These are phyloP conservation scores for Paramecium pentaurelia DNA, from an alignment of 73 alveolate genomes.

Conservation along the genomic window DNA sequence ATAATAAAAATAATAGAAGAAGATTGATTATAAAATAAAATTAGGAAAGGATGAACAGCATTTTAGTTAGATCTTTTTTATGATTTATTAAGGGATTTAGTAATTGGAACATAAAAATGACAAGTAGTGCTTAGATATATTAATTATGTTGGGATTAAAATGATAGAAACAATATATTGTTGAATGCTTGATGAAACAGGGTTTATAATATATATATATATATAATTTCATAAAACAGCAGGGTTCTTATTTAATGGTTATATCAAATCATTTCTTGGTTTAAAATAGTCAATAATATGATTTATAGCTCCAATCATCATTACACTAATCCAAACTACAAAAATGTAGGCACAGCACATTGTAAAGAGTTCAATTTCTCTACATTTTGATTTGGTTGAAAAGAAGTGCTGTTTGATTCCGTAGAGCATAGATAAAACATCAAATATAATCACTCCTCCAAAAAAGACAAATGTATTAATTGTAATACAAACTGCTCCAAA, in stretches of 20 bases:
- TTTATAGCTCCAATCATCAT: neutral
- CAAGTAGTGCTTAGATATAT: slow-evolving; percentile 56
- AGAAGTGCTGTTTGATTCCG: slow-evolving; percentile 9
- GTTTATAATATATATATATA: neutral
- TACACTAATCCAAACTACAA: slow-evolving; percentile 14
- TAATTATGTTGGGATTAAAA: slow-evolving; percentile 14
- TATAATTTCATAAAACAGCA: neutral
- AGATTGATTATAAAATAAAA: too few species aligned
- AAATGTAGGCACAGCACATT: slow-evolving; percentile 45
- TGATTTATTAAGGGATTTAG: neutral
- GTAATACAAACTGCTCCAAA: slow-evolving; percentile 48
- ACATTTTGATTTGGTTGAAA: neutral
- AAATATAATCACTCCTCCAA: slow-evolving; percentile 34
- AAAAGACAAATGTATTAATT: slow-evolving; percentile 32
- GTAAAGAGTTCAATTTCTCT: slow-evolving; percentile 38
- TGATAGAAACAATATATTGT: slow-evolving; percentile 56
- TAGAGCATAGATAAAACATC: slow-evolving; percentile 27
- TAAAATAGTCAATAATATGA: neutral
- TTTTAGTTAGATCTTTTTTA: slow-evolving; percentile 26
- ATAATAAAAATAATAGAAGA: too few species aligned
- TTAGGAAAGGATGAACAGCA: neutral
- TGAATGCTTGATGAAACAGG: slow-evolving; percentile 73
- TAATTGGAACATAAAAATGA: slow-evolving; percentile 81
- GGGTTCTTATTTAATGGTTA: neutral
- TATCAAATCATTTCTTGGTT: neutral